A percentile compares a stretch with the other conserved stretches of the same genome.
phyloP scores from a whole-genome alignment of 176 grass and related monocot species.

The Saccharum spontaneum region DNA sequence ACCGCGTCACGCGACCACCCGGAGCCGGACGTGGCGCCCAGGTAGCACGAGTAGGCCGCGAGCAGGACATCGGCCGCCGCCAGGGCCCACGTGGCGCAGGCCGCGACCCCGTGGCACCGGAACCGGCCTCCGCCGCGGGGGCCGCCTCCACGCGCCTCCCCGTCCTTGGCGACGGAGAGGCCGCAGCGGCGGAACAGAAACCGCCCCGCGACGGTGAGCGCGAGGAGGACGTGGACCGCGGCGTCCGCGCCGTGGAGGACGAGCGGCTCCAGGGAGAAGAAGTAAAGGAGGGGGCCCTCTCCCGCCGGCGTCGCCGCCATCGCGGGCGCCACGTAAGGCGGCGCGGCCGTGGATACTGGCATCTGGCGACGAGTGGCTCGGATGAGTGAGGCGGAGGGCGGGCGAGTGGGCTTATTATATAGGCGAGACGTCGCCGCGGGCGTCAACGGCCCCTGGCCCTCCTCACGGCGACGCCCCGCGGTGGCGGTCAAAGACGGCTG shows the following conservation, averaged over 20 bases:
- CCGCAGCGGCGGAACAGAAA: slow-evolving; percentile 8
- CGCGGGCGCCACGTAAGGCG: neutral
- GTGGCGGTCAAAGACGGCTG: slow-evolving; percentile 31
- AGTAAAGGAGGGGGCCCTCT: neutral
- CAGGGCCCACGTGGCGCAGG: slow-evolving; percentile 33
- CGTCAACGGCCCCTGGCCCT: neutral
- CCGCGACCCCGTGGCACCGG: slow-evolving; percentile 24
- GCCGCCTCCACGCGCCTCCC: neutral
- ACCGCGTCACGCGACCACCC: slow-evolving; percentile 39
- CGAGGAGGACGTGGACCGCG: slow-evolving; percentile 31
- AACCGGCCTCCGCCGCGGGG: neutral
- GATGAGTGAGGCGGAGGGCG: neutral
- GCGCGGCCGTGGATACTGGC: slow-evolving; percentile 3
- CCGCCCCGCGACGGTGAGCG: slow-evolving; percentile 26
- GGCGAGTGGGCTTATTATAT: neutral
- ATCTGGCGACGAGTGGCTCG: slow-evolving; percentile 2
- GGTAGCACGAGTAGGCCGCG: slow-evolving; percentile 32
- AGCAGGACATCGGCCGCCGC: slow-evolving; percentile 27
- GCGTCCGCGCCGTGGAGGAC: slow-evolving; percentile 27
- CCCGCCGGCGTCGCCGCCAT: slow-evolving; percentile 15
- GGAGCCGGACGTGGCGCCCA: neutral
- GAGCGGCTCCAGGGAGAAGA: neutral
- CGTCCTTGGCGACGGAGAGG: neutral
- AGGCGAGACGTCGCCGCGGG: neutral
- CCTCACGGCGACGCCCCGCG: neutral